Evolutionary conservation across 2,329 filamentous ascomycete genomes (phyloP), one percentile per base, ranked within the genome.

Genomic region (Xylariaceae sp.): DNA sequence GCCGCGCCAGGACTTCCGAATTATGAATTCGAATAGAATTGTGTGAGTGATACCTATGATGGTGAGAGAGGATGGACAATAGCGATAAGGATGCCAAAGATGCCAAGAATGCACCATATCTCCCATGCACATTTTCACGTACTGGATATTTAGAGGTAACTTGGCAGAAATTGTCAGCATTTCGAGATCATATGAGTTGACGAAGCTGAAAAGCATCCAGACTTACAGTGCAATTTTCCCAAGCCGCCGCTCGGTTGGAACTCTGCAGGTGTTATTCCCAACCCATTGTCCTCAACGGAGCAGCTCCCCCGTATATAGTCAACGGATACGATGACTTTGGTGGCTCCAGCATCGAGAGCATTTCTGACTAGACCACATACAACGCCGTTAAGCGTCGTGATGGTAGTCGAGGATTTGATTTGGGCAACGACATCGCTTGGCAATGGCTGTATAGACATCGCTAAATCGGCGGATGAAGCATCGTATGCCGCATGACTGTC

Each of bases 401-500:
- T 88, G 57, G 82, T 79, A n/a, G 85, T 85, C 0, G 93, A 95
- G 0, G 93, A 96, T 71, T 88, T 89, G 75, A 99, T 88, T 72
- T 92, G 90, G 52, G 88, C 84, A 67, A 86, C 80, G 58, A 89
- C 90, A 65, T 89, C 80, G 44, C 82, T 75, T 10, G 91, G 88
- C 61, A 96, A 80, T 54, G 80, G 84, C 64, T 80, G 79, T 69
- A 94, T 93, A 62, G 80, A 82, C 82, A 85, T 85, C 64, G 63
- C 62, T 64, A 57, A 51, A 55, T 10, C 53, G 56, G 57, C 7
- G 47, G 42, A 13, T 15, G 2, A 34, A 18, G 18, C 9, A 51
- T 42, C 49, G 45, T 51, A 23, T 5, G 42, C 35, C 44, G 35
- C 53, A 62, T 60, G 55, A 30, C 42, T 23, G 30, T 47, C 15